Base-by-base conservation (phyloP, 305 asterid genomes). In the Ruellia speciosa region DNA sequence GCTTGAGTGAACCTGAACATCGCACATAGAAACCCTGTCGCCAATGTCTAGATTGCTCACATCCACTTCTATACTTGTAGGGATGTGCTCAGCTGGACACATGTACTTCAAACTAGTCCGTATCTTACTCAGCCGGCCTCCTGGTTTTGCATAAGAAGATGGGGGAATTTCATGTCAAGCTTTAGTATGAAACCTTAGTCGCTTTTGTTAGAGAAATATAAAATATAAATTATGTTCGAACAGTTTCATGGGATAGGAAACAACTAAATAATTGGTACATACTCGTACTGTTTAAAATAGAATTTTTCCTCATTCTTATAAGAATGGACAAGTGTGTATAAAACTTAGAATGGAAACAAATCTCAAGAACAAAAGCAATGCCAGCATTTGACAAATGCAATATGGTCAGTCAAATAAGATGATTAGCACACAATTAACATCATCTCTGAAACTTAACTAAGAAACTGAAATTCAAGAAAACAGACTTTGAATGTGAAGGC, bases 41-140 rank as follows among this genome's bases (percentile, higher is more conserved):
- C 80, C 96, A 6, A 90, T 74, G 66, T 90, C 98, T 47, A 90
- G 83, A 52, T 79, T 81, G 70, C 96, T 87, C 50, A 85, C 50
- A 45, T 90, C 96, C 54, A 87, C 92, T 81, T 90, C 98, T n/a
- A 92, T 76, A 73, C 82, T 77, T 3, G 77, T 70, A 71, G 95
- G 98, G 59, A 92, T 82, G 69, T 79, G 87, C 79, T 92, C 93
- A 0, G 95, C 85, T 4, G 93, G 96, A 63, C 88, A 83, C 63
- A 85, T 40, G 64, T 75, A 90, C 79, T 71, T 78, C 69, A 90
- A 69, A 63, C 75, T 77, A 56, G 72, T 68, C 72, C 96, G 72
- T 64, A 78, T 76, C 74, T 50, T 75, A 59, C 63, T 75, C 61
- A 90, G 74, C 46, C 11, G 37, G 19, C 97, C 95, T 52, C 97